These are phyloP conservation scores for Termitomyces sp. DNA, from an alignment of 768 basidiomycete species.

Conservation along the genomic window DNA sequence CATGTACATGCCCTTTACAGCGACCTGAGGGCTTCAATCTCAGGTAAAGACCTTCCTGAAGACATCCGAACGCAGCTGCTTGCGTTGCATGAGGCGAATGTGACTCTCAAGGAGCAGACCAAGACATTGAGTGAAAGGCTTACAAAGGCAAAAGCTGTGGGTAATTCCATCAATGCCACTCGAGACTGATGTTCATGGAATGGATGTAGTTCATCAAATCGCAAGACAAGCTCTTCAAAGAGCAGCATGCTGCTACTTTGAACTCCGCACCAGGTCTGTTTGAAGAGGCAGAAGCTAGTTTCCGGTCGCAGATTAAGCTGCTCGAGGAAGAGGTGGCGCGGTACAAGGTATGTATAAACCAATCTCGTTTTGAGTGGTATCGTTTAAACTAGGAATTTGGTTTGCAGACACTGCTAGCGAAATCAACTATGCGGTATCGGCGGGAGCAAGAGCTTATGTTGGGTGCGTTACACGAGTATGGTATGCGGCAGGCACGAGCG, in stretches of 20 bases:
- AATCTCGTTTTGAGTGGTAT: background rate
- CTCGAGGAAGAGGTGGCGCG: conserved; percentile 60
- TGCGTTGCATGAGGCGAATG: conserved; percentile 72
- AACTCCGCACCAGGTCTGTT: conserved; percentile 46
- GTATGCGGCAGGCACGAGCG: conserved; percentile 57
- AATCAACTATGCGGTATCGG: conserved; percentile 57
- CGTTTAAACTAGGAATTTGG: background rate
- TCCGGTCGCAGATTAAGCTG: conserved; percentile 59
- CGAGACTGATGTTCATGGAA: background rate
- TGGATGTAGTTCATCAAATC: conserved; percentile 79
- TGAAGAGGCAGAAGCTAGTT: conserved; percentile 68
- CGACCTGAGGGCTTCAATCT: conserved; percentile 70
- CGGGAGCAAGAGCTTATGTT: conserved; percentile 82
- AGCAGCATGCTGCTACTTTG: conserved; percentile 61
- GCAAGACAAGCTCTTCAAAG: conserved; percentile 86
- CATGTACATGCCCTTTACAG: conserved; percentile 28
- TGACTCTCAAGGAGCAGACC: conserved; percentile 61
- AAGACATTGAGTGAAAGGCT: conserved; percentile 76
- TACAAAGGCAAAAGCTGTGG: conserved; percentile 69
- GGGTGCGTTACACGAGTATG: conserved; percentile 63
- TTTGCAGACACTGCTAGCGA: conserved; percentile 42
- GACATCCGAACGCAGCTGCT: conserved; percentile 75
- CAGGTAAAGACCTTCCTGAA: conserved; percentile 77
- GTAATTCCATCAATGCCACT: conserved; percentile 9
- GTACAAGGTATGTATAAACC: conserved; percentile 38